These are phyloP conservation scores for Podaxis sp. DNA, from an alignment of 768 basidiomycete genomes.

Conservation along the genomic window DNA sequence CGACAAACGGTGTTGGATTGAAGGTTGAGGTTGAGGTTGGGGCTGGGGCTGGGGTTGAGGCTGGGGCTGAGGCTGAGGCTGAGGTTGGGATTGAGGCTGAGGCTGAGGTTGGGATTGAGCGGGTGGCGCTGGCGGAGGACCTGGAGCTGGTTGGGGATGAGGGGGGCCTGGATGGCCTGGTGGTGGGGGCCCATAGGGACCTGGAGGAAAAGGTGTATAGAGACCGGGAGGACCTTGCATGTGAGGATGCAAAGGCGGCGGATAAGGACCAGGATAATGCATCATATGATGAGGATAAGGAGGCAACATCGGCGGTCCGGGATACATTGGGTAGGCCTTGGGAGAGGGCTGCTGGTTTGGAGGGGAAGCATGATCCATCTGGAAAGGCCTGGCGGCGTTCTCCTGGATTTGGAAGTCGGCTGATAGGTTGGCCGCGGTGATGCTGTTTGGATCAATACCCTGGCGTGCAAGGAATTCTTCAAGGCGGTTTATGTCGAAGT, in stretches of 20 bases:
- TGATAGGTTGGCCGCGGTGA: slow-evolving; percentile 26
- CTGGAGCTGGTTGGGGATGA: slow-evolving; percentile 23
- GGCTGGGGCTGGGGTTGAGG: not conserved
- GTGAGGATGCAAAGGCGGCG: slow-evolving; percentile 23
- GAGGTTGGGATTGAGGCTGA: not conserved
- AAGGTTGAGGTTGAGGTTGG: not conserved
- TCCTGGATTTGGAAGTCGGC: slow-evolving; percentile 35
- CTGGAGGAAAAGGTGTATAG: slow-evolving; percentile 63
- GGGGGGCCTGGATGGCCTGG: slow-evolving; percentile 25
- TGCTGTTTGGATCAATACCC: slow-evolving; percentile 52
- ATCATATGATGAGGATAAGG: slow-evolving; percentile 45
- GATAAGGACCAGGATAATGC: slow-evolving; percentile 26
- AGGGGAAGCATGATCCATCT: slow-evolving; percentile 29
- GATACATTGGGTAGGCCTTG: slow-evolving; percentile 38
- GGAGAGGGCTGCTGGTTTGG: slow-evolving; percentile 25
- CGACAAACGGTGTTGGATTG: slow-evolving; percentile 7
- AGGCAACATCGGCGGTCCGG: slow-evolving; percentile 32
- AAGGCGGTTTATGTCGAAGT: slow-evolving; percentile 64
- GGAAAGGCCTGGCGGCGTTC: slow-evolving; percentile 27
- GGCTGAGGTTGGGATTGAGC: not conserved
- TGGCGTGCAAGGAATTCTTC: slow-evolving; percentile 66
- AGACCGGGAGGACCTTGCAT: slow-evolving; percentile 40
- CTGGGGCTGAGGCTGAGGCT: not conserved
- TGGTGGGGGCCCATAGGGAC: slow-evolving; percentile 38
- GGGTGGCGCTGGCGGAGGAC: slow-evolving; percentile 16